These are phyloP conservation scores for Gossypium laxum DNA, from an alignment of 441 rosid genomes.

Conservation along the genomic window DNA sequence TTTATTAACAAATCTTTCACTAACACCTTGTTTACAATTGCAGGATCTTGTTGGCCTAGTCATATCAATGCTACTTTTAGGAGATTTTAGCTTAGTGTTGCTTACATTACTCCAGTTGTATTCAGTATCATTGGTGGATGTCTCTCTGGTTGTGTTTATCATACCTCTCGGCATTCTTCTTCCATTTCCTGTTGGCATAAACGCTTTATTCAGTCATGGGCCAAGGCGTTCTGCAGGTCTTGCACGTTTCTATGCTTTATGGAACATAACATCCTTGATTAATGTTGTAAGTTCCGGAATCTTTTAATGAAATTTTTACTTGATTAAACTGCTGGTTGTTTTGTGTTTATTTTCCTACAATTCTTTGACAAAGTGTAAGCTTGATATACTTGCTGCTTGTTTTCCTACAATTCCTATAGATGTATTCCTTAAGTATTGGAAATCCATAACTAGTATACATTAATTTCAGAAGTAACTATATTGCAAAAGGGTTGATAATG, in stretches of 20 bases:
- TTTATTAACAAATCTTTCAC: conserved; percentile 6
- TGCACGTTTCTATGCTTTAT: conserved; percentile 94
- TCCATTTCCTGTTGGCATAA: conserved; percentile 98
- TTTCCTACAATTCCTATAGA: neutral
- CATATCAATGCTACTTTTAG: conserved; percentile 91
- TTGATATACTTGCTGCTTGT: neutral
- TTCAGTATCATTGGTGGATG: conserved; percentile 79
- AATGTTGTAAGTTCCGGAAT: conserved; percentile 66
- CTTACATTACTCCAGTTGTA: conserved; percentile 93
- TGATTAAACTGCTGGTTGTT: too few relatives aligned
- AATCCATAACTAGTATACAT: neutral
- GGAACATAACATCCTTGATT: conserved; percentile 80
- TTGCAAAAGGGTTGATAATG: neutral
- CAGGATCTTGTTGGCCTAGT: conserved; percentile 99
- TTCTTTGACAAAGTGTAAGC: conserved; percentile 19
- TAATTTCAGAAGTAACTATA: neutral
- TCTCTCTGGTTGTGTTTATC: conserved; percentile 73
- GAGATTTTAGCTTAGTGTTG: conserved; percentile 98
- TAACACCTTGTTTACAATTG: conserved; percentile 20
- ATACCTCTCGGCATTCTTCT: conserved; percentile 89
- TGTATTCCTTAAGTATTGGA: neutral
- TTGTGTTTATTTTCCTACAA: neutral
- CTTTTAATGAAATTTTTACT: too few relatives aligned
- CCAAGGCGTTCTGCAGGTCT: conserved; percentile 96
- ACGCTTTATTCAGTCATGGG: conserved; percentile 97